Evolutionary conservation across 768 basidiomycete genomes (phyloP).

Genomic region (Sutorius australiensis): DNA sequence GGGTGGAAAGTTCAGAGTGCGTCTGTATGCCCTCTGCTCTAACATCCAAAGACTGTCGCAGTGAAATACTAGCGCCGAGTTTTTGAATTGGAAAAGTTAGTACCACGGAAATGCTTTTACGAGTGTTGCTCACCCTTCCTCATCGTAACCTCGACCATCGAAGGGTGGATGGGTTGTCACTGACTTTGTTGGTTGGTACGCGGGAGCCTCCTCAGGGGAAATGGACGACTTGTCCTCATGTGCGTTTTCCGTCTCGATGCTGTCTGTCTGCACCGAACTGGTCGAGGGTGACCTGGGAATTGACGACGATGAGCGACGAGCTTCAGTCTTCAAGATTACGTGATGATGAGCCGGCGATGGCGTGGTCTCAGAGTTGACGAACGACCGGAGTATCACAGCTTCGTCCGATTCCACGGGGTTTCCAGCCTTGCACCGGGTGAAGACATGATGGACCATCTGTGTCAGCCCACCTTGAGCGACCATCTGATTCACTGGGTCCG

Average conservation of each 20-base stretch:
- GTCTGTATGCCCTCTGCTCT: conserved; percentile 15
- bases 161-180: background rate
- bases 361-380: conserved; percentile 22
- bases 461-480: conserved; percentile 97
- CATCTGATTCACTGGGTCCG: conserved; percentile 90
- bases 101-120: background rate
- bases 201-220: conserved; percentile 1
- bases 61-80: conserved; percentile 25
- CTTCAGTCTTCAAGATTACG: conserved; percentile 3
- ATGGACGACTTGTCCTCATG: background rate
- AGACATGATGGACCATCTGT: conserved; percentile 98
- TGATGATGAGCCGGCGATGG: conserved; percentile 8
- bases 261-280: background rate
- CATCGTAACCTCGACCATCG: conserved; percentile 4
- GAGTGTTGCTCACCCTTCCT: conserved; percentile 22
- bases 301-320: conserved; percentile 8
- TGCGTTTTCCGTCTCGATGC: conserved; percentile 1
- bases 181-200: background rate
- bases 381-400: conserved; percentile 16
- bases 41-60: conserved; percentile 18
- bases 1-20: conserved; percentile 55
- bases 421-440: conserved; percentile 66
- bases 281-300: background rate
- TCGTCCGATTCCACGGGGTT: conserved; percentile 15
- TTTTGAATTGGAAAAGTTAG: conserved; percentile 6